Base-by-base conservation (phyloP, 2,329 filamentous ascomycete genomes). In the Pseudogymnoascus sp. region DNA sequence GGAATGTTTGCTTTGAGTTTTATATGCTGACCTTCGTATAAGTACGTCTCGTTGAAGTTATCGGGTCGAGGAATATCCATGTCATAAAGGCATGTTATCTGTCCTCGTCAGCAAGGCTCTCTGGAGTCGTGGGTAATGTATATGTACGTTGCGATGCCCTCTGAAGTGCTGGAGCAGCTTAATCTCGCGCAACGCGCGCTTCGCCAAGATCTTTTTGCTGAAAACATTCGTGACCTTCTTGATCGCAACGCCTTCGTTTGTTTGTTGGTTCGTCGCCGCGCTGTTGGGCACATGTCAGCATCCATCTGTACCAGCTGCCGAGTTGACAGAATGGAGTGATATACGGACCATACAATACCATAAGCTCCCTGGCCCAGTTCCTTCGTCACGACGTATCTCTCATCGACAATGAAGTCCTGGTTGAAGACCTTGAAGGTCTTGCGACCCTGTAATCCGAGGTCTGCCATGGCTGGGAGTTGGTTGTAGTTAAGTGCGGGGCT, bases 201-300 rank as follows among this genome's bases (percentile, higher is more conserved):
- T 99, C 72, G 95, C 95, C 69, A 99, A 84, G 71, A 99, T 99
- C 86, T 97, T 97, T 82, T 99, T 99, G 84, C 92, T 97, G 79
- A 99, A 99, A 72, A 99, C 93, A 89, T 99, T 99, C 81, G 95
- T 99, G 76, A 99, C 91, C 80, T 99, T 99, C 80, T 99, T 99
- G 82, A 99, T 95, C 72, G 95, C 95, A 67, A 99, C 93, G 42
- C 93, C 93, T 75, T 99, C 95, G 73, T 87, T 56, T 21, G 50
- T 56, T 56, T 56, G 50, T 21, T 56, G 50, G 28, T 56, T 56
- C 21, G 34, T 61, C 34, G 31, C 34, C 56, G 50, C 50, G 50
- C 50, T 56, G 50, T 21, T 12, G 50, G 11, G 44, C 61, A 63
- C 14, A 60, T 34, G 37, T 40, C 64, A 56, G 63, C 38, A 60